These are phyloP conservation scores for Chenopodium suecicum DNA, from an alignment of 148 eudicot species.

Conservation along the genomic window DNA sequence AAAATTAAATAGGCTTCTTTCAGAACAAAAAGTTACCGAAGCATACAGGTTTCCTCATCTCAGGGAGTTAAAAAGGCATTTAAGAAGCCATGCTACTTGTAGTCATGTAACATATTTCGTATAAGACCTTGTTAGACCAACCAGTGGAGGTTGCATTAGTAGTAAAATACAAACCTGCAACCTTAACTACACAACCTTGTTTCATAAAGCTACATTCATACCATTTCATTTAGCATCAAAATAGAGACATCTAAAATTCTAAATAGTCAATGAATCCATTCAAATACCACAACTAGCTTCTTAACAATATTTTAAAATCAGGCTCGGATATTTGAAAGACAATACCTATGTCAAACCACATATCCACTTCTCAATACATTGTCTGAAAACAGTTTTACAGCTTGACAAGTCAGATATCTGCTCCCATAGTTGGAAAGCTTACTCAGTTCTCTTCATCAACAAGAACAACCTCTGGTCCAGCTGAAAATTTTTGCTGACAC, in stretches of 20 bases:
- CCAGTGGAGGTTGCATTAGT: background rate
- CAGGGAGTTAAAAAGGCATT: too few relatives aligned
- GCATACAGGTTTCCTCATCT: too few relatives aligned
- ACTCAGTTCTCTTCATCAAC: slow-evolving; percentile 70
- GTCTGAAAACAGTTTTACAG: background rate
- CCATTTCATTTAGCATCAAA: background rate
- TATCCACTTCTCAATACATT: background rate
- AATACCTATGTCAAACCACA: background rate
- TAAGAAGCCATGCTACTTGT: too few relatives aligned
- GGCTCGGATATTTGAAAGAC: background rate
- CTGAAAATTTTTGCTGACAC: slow-evolving; percentile 64
- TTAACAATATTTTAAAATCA: background rate
- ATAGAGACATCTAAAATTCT: background rate
- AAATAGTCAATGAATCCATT: background rate
- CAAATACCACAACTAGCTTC: background rate
- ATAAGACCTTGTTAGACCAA: background rate
- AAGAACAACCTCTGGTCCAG: slow-evolving; percentile 85
- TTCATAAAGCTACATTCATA: background rate
- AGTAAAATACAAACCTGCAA: background rate
- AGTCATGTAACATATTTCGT: too few relatives aligned
- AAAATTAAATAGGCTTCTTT: too few relatives aligned
- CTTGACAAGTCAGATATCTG: background rate
- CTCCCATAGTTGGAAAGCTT: slow-evolving; percentile 6
- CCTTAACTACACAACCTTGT: background rate
- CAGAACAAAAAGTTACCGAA: too few relatives aligned